Base-by-base conservation (phyloP, 139 green algal species). In the Medakamo hakoo region DNA sequence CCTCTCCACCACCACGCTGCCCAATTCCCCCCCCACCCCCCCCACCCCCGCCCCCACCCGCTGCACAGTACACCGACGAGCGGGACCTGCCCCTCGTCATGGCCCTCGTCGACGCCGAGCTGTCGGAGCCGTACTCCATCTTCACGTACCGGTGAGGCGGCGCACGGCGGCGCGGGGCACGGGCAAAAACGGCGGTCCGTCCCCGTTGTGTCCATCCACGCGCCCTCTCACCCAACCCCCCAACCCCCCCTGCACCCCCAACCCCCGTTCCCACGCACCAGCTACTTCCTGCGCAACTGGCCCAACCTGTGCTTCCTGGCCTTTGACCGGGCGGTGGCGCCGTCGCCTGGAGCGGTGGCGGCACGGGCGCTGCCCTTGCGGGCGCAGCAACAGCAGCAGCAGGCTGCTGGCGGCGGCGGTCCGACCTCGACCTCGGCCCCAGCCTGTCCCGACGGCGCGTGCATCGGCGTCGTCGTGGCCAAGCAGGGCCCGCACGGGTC, bases 121-220 rank as follows among this genome's bases (percentile, higher is more conserved):
- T 99, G 1, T 93, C 80, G 66, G 93, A 99, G 76, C 93, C 93
- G 2, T 99, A 99, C 75, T 94, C 86, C 49, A 90, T 99, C 14
- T 99, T 98, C 80, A 99, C 93, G 1, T 99, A 99, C 73, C 83
- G 91, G 48, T 91, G 79, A 55, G 65, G 4, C 31, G 30, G 4
- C 29, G 2, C 22, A 0, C 28, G 29, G 16, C 21, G 4, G 59
- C 20, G 26, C 29, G 28, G 23, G 9, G n/a, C 29, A 2, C 29
- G 16, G 29, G 2, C 0, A 3, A 63, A 4, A 31, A 3, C 57
- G 9, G 14, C 22, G 2, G 21, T 31, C 3, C n/a, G 22, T 31
- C 4, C 57, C 25, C 4, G 16, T 26, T 30, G 3, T 23, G 22
- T n/a, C n/a, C n/a, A 27, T 2, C 4, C 2, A 22, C 23, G 57